Evolutionary conservation across 306 rosid species (phyloP), one percentile per base, ranked within the genome.

Genomic region (Casuarina cunninghamiana): DNA sequence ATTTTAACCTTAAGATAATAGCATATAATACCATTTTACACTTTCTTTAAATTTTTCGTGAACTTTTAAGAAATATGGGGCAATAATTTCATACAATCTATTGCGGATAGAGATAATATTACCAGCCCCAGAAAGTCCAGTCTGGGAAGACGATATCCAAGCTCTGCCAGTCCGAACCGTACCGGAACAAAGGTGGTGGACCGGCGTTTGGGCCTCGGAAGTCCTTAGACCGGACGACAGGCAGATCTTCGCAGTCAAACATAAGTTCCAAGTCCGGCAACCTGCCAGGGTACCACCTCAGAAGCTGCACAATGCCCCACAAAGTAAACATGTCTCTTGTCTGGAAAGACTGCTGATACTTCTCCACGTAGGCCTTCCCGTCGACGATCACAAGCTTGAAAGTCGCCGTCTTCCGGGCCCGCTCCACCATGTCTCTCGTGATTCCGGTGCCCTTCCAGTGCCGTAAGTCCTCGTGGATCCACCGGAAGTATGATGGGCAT

Each of bases 81-180:
- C 32, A 26, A 26, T 26, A 26, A 26, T 26, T 26, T 26, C 32
- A 26, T 26, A 26, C 32, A 26, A 26, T 26, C 32, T 26, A 26
- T 26, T 26, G 32, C 32, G 32, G 32, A 26, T 26, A 26, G 32
- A 35, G 21, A 32, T 3, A 5, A 21, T 65, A n/a, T 75, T 86
- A 94, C 96, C 97, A 94, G 77, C 98, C 98, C 98, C 98, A 94
- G 53, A 94, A 94, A 75, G 97, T 90, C 98, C 98, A 94, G 89
- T 94, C 97, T 0, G 98, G 97, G 50, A 94, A 94, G 0, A 94
- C 97, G 72, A 92, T 89, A 15, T 92, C 98, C 19, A 84, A 83
- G 65, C 88, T 92, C 72, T 53, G 7, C 0, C 77, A 75, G 39
- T 94, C 91, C 0, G 93, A 77, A 49, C 96, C 89, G 44, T 92